These are phyloP conservation scores for Colletotrichum tropicicola DNA, from an alignment of 2,329 filamentous ascomycete genomes.

Conservation along the genomic window DNA sequence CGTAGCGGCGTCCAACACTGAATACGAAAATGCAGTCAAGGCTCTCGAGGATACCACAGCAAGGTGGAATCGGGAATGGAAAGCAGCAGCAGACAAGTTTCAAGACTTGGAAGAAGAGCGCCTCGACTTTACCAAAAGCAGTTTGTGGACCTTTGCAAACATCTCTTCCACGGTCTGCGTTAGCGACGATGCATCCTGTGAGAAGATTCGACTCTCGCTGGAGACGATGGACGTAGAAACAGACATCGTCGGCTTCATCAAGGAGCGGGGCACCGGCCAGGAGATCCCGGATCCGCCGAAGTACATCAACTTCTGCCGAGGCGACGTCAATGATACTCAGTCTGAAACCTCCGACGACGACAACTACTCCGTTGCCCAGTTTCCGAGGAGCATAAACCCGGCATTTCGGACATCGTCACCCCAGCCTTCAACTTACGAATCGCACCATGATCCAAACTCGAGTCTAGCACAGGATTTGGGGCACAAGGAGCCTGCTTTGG, in stretches of 20 bases:
- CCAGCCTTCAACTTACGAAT: constrained; percentile 91
- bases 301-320: constrained; percentile 98
- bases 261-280: constrained; percentile 88
- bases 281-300: constrained; percentile 97
- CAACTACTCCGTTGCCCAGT: constrained; percentile 93
- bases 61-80: constrained; percentile 98
- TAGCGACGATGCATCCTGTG: constrained; percentile 94
- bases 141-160: constrained; percentile 97
- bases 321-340: constrained; percentile 80
- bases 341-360: constrained; percentile 90
- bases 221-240: constrained; percentile 98
- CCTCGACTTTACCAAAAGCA: constrained; percentile 96
- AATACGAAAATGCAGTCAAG: constrained; percentile 95
- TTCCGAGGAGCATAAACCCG: constrained; percentile 93
- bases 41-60: constrained; percentile 93
- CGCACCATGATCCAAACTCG: constrained; percentile 87
- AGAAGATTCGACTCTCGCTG: constrained; percentile 91
- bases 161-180: constrained; percentile 97
- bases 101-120: constrained; percentile 98
- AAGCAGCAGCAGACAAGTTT: constrained; percentile 97
- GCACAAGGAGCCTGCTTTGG: constrained; percentile 12
- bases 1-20: constrained; percentile 86
- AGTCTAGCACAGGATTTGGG: constrained; percentile 75
- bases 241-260: constrained; percentile 91
- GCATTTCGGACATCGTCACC: constrained; percentile 96